A percentile compares a stretch with the other conserved stretches of the same genome.
These are phyloP conservation scores for Aspergillus bombycis DNA, from an alignment of 2,329 filamentous ascomycete species.

Conservation along the genomic window DNA sequence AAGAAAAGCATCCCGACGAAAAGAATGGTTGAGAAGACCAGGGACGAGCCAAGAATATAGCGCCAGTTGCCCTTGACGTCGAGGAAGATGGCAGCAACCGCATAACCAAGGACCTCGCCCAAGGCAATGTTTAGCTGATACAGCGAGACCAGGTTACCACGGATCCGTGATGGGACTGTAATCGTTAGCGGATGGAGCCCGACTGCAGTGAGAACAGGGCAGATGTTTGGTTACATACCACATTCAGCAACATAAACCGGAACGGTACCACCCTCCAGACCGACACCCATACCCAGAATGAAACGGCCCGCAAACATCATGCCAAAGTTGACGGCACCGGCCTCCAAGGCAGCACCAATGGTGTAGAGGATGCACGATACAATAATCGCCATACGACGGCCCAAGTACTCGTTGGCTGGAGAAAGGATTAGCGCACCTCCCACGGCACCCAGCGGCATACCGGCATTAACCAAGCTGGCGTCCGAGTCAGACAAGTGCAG, in stretches of 20 bases:
- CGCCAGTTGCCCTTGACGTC: constrained; percentile 72
- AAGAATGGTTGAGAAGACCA: constrained; percentile 69
- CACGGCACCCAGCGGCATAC: constrained; percentile 73
- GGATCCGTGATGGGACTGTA: constrained; percentile 63
- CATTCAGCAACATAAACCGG: constrained; percentile 73
- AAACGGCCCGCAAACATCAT: constrained; percentile 73
- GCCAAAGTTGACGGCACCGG: constrained; percentile 68
- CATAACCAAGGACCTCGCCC: constrained; percentile 73
- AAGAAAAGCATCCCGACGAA: constrained; percentile 69
- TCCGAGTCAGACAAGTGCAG: constrained; percentile 59
- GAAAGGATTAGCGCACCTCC: constrained; percentile 69
- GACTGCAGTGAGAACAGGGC: not conserved
- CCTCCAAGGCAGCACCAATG: constrained; percentile 68
- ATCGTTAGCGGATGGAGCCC: constrained; percentile 29
- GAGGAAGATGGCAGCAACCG: constrained; percentile 72
- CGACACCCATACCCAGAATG: constrained; percentile 71
- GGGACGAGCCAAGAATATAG: constrained; percentile 72
- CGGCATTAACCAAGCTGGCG: constrained; percentile 69
- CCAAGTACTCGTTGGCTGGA: constrained; percentile 68
- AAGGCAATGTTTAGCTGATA: constrained; percentile 79
- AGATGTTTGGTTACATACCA: constrained; percentile 29
- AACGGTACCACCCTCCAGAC: constrained; percentile 73
- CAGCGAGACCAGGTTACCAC: constrained; percentile 72
- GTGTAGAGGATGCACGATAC: constrained; percentile 72
- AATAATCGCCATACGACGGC: constrained; percentile 69